These are phyloP conservation scores for Lentinula raphanica DNA, from an alignment of 768 basidiomycete species.

Conservation along the genomic window DNA sequence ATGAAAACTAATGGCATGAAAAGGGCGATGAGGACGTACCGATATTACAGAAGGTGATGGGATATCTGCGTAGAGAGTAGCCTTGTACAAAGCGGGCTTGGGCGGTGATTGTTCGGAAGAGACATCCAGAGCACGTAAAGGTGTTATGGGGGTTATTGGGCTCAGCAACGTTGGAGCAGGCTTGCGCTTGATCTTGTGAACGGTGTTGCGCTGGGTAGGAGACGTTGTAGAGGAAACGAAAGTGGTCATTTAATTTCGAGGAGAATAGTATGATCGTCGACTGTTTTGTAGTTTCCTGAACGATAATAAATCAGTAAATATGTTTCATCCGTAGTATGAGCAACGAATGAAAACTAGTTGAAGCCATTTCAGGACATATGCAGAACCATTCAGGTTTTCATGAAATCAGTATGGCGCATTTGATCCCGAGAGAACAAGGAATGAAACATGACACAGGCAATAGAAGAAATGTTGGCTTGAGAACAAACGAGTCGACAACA, in stretches of 20 bases:
- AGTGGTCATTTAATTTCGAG: neutral
- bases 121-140: neutral
- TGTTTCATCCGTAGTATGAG: neutral
- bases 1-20: neutral
- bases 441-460: neutral
- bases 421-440: neutral
- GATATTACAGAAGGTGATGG: neutral
- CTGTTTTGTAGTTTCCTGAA: neutral
- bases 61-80: neutral
- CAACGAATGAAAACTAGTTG: neutral
- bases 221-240: neutral
- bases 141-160: slow-evolving; percentile 21
- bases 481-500: neutral
- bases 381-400: neutral
- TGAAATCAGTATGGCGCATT: too few species aligned
- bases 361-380: neutral
- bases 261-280: neutral
- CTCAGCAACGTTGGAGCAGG: slow-evolving; percentile 49
- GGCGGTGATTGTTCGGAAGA: neutral
- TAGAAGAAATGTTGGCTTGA: neutral
- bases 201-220: neutral
- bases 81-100: neutral
- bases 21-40: neutral
- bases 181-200: slow-evolving; percentile 41
- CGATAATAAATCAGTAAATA: neutral